Percentiles rank a stretch among this genome's conserved stretches.
Conservation (phyloP, 768 basidiomycete species). For the Kwoniella pini region DNA sequence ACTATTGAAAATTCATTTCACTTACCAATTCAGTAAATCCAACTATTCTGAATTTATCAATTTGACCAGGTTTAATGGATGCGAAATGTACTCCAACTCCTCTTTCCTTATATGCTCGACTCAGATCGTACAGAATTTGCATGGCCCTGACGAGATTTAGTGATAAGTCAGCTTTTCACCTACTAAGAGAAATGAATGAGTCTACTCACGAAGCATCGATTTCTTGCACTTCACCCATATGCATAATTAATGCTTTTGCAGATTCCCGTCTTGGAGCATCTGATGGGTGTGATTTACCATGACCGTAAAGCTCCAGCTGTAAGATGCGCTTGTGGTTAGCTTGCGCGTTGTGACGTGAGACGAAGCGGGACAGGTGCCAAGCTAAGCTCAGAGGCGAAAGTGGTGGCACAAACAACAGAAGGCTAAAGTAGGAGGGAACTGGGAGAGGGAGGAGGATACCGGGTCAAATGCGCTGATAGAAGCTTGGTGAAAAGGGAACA, state of each 20-base stretch:
- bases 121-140: constrained; percentile 77
- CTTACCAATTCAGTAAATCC: constrained; percentile 49
- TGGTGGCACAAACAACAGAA: too few relatives aligned
- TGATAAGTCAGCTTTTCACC: neutral
- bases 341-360: too few relatives aligned
- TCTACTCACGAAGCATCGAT: constrained; percentile 79
- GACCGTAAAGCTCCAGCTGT: constrained; percentile 84
- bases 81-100: constrained; percentile 55
- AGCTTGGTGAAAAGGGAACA: too few relatives aligned
- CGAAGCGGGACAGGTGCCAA: too few relatives aligned
- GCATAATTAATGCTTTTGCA: constrained; percentile 80
- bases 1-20: neutral
- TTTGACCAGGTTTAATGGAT: constrained; percentile 46
- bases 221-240: constrained; percentile 78
- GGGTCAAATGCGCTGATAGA: too few relatives aligned
- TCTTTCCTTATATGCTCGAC: constrained; percentile 72
- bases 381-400: too few relatives aligned
- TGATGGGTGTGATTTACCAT: constrained; percentile 77
- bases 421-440: too few relatives aligned
- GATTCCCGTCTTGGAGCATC: constrained; percentile 74
- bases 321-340: too few relatives aligned
- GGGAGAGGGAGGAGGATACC: neutral
- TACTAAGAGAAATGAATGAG: neutral
- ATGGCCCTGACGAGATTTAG: constrained; percentile 62
- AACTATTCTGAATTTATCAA: constrained; percentile 46